A percentile compares a stretch with the other conserved stretches of the same genome.
These are phyloP conservation scores for Teratosphaeriaceae sp. DNA, from an alignment of 2,329 filamentous ascomycete genomes.

Conservation along the genomic window DNA sequence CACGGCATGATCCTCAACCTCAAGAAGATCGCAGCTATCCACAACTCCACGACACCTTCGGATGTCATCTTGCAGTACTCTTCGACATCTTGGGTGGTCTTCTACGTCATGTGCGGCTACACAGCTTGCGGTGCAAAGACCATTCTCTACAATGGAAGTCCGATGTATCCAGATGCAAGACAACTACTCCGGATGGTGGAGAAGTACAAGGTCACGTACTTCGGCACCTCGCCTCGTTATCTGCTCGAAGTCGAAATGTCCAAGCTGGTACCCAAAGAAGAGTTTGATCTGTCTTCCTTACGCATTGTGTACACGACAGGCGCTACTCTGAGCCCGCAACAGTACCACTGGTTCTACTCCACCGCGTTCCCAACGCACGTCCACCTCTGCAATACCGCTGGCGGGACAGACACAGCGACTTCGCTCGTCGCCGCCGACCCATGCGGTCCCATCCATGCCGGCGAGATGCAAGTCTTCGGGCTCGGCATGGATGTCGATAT, in stretches of 20 bases:
- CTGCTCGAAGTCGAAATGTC: constrained; percentile 38
- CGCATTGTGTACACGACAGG: constrained; percentile 42
- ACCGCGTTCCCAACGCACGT: constrained; percentile 29
- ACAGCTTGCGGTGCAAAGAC: constrained; percentile 36
- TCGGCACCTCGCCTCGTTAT: constrained; percentile 40
- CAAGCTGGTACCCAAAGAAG: constrained; percentile 28
- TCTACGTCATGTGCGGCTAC: constrained; percentile 34
- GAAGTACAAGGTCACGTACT: constrained; percentile 35
- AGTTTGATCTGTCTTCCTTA: constrained; percentile 34
- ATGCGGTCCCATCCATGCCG: constrained; percentile 36
- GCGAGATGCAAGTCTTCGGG: constrained; percentile 37
- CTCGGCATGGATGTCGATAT: constrained; percentile 44
- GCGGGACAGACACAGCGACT: constrained; percentile 43
- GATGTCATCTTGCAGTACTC: constrained; percentile 42
- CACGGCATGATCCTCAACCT: constrained; percentile 39
- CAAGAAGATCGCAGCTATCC: constrained; percentile 38
- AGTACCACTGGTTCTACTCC: constrained; percentile 43
- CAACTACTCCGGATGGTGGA: constrained; percentile 32
- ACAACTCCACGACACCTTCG: constrained; percentile 36
- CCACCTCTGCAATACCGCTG: constrained; percentile 39
- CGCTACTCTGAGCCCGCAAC: constrained; percentile 36
- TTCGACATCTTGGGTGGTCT: constrained; percentile 42
- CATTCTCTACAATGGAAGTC: constrained; percentile 40
- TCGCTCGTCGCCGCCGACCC: constrained; percentile 40
- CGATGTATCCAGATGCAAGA: constrained; percentile 34